Conservation (phyloP, 1,284 basidiomycete genomes). For the Mycena citricolor region DNA sequence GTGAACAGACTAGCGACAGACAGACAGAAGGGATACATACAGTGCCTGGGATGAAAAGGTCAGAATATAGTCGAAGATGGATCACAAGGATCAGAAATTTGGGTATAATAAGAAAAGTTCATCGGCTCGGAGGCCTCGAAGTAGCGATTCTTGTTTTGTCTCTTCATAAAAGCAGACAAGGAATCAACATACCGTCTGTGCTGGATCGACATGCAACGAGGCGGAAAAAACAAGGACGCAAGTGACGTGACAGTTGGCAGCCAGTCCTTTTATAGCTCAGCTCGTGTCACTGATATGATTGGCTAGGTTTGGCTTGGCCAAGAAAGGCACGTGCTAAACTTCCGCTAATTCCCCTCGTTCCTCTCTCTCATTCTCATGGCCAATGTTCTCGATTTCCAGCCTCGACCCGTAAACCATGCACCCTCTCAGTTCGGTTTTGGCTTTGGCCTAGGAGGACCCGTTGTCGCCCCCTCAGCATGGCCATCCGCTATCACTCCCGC, state of each 20-base stretch:
- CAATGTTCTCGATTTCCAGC: slow-evolving; percentile 68
- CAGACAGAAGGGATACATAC: too few relatives aligned
- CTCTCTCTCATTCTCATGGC: slow-evolving; percentile 49
- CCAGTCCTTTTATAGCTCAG: too few relatives aligned
- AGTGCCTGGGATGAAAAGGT: too few relatives aligned
- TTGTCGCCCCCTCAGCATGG: slow-evolving; percentile 36
- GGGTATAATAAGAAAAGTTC: slow-evolving; percentile 75
- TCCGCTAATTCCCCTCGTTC: too few relatives aligned
- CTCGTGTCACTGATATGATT: too few relatives aligned
- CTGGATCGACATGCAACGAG: slow-evolving; percentile 15
- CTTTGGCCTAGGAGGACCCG: slow-evolving; percentile 55
- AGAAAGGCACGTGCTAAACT: too few relatives aligned
- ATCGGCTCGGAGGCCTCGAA: slow-evolving; percentile 68
- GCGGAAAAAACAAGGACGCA: slow-evolving; percentile 23
- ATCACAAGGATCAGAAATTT: slow-evolving; percentile 72
- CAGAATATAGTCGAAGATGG: too few relatives aligned
- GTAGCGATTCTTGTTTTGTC: slow-evolving; percentile 76
- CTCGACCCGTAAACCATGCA: slow-evolving; percentile 58
- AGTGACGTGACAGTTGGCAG: too few relatives aligned
- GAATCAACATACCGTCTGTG: too few relatives aligned
- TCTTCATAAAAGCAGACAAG: slow-evolving; percentile 50
- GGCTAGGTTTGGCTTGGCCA: too few relatives aligned
- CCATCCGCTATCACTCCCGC: slow-evolving; percentile 41
- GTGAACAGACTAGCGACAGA: slow-evolving; percentile 1
- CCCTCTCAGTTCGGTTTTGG: slow-evolving; percentile 70